Evolutionary conservation across 345 rosid genomes (phyloP).

Genomic region (Eucalyptus pumila): DNA sequence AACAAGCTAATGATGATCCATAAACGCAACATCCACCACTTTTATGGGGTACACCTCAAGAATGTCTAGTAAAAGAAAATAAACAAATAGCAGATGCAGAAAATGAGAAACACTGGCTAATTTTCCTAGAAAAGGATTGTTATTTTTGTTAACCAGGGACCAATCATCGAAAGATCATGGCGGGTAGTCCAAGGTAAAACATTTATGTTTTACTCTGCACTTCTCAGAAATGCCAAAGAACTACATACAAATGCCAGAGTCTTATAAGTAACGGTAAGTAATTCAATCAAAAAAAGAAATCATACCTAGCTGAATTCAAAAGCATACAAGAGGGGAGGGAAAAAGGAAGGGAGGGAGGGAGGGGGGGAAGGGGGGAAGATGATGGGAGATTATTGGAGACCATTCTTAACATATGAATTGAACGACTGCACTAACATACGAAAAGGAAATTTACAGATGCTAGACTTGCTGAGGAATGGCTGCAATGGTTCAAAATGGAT

Average conservation of each 20-base stretch:
- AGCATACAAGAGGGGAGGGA: neutral
- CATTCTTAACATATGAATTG: neutral
- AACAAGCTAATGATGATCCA: neutral
- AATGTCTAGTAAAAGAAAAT: neutral
- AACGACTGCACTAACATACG: neutral
- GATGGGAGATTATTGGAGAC: neutral
- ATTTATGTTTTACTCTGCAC: neutral
- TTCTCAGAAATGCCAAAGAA: neutral
- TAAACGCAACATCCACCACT: neutral
- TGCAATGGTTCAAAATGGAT: neutral
- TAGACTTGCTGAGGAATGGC: neutral
- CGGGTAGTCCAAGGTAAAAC: neutral
- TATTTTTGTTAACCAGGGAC: neutral
- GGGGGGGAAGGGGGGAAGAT: neutral
- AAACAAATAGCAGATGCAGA: neutral
- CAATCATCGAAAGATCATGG: neutral
- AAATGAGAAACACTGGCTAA: neutral
- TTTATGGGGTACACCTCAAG: neutral
- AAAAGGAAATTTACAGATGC: neutral
- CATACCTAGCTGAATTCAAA: neutral
- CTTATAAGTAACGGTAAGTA: neutral
- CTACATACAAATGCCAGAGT: neutral
- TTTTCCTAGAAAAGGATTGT: neutral
- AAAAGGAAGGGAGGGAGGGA: neutral
- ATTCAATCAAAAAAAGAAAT: neutral